Evolutionary conservation across 208 protist species (phyloP).

Genomic region (Leishmania aethiopica): DNA sequence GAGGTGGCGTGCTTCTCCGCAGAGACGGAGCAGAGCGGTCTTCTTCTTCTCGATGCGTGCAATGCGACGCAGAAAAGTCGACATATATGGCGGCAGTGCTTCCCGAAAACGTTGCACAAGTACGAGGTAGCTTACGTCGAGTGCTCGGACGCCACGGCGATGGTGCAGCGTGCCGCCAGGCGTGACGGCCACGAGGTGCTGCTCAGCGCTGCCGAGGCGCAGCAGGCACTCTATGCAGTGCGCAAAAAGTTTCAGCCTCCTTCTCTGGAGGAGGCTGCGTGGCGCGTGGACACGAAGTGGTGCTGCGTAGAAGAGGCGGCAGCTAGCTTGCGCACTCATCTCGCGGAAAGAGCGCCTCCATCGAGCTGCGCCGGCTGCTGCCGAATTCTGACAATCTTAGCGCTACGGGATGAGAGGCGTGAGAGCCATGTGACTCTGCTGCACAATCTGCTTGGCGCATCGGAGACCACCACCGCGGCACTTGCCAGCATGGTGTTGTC

Average conservation of each 20-base stretch:
- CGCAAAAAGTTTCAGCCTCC: slow-evolving; percentile 58
- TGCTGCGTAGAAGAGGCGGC: slow-evolving; percentile 10
- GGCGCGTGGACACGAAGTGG: slow-evolving; percentile 28
- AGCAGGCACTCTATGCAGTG: slow-evolving; percentile 75
- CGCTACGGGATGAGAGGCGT: slow-evolving; percentile 3
- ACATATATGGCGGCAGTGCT: slow-evolving; percentile 37
- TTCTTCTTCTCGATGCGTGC: slow-evolving; percentile 85
- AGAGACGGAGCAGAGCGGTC: slow-evolving; percentile 15
- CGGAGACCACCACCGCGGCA: background rate
- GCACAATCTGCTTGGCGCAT: slow-evolving; percentile 19
- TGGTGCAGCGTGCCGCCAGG: slow-evolving; percentile 36
- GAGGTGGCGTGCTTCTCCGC: slow-evolving; percentile 27
- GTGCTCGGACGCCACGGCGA: slow-evolving; percentile 43
- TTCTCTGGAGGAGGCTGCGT: slow-evolving; percentile 30
- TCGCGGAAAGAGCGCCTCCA: background rate
- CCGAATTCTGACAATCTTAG: slow-evolving; percentile 8
- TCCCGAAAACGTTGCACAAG: slow-evolving; percentile 16
- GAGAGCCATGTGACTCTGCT: slow-evolving; percentile 14
- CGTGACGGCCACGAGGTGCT: slow-evolving; percentile 54
- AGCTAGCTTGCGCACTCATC: slow-evolving; percentile 4
- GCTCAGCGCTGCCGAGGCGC: slow-evolving; percentile 44
- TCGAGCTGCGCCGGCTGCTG: background rate
- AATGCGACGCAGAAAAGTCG: slow-evolving; percentile 56
- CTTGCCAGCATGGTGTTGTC: background rate
- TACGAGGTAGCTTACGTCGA: slow-evolving; percentile 53